These are phyloP conservation scores for Penicillium atrosanguineum DNA, from an alignment of 495 filamentous ascomycete species.

Conservation along the genomic window DNA sequence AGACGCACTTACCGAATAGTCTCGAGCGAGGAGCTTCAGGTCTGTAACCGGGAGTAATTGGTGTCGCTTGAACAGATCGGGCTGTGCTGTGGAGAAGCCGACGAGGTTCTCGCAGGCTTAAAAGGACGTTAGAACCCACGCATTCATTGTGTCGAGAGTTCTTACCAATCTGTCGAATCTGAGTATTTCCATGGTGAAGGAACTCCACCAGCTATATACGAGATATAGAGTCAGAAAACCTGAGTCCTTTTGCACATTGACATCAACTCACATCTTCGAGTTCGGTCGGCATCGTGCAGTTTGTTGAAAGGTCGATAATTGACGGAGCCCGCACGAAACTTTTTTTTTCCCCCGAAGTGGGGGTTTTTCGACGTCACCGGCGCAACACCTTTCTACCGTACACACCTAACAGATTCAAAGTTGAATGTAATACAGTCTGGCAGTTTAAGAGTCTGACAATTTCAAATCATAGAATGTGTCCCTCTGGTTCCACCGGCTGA, in stretches of 20 bases:
- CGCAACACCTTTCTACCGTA: neutral
- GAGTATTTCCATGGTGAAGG: conserved; percentile 82
- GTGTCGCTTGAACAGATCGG: conserved; percentile 77
- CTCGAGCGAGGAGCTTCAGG: conserved; percentile 82
- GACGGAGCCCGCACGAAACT: conserved; percentile 2
- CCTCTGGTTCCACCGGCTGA: neutral
- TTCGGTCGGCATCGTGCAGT: conserved; percentile 68
- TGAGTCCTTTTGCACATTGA: neutral
- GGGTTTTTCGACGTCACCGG: conserved; percentile 23
- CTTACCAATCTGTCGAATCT: conserved; percentile 74
- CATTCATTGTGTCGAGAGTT: neutral
- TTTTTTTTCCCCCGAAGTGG: conserved; percentile 24
- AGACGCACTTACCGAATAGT: conserved; percentile 62
- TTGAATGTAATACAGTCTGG: neutral
- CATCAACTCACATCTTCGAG: conserved; percentile 67
- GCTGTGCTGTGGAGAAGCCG: conserved; percentile 75
- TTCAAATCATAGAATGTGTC: neutral
- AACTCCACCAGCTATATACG: conserved; percentile 81
- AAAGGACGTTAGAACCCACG: neutral
- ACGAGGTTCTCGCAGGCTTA: conserved; percentile 83
- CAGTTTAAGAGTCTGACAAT: neutral
- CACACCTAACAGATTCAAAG: neutral
- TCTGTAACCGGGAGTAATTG: conserved; percentile 79
- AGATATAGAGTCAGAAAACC: neutral
- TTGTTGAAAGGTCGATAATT: neutral